Evolutionary conservation across 495 filamentous ascomycete species (phyloP), one percentile per base, ranked within the genome.

Genomic region (Hypomontagnella submonticulosa): DNA sequence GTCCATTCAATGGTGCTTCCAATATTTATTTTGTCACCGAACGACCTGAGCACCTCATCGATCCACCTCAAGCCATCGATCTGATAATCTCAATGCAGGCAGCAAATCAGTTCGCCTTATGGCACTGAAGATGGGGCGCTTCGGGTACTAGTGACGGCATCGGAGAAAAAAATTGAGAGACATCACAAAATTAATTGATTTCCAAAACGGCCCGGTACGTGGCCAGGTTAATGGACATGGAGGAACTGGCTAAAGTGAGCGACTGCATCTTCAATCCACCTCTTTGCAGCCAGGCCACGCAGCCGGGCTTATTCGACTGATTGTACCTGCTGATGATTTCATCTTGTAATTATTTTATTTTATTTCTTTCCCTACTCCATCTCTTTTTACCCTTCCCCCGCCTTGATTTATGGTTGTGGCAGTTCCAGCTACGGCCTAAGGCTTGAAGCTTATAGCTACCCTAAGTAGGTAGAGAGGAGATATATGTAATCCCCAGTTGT

Each of bases 191-290:
- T 63, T 63, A 56, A 68, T 59, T 68, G 49, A 49, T 50, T 54
- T 16, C 27, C 43, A 61, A 69, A 38, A 69, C 60, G 66, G 66
- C 66, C 66, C 66, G 66, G 66, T 61, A 61, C 59, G 47, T 37
- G 27, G 42, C 54, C 19, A 55, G 49, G 43, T 59, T 32, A 18
- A 44, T 20, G 47, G 18, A 59, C 33, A 3, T 55, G 42, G 16
- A 53, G 15, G 46, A 60, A 27, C 40, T 69, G 66, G 66, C 66
- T 69, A 64, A 69, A 69, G 60, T 64, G 33, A 42, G 43, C 30
- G 49, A 64, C 38, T 60, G 38, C 41, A 53, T 63, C 42, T 50
- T 57, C 44, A 64, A 57, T 41, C 66, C 66, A 61, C 66, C 63
- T 50, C 23, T 46, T 36, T 48, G 12, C 48, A 64, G 50, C 10